Evolutionary conservation across 225 moss, liverwort and hornwort genomes (phyloP).

Genomic region (Pseudoscleropodium purum): DNA sequence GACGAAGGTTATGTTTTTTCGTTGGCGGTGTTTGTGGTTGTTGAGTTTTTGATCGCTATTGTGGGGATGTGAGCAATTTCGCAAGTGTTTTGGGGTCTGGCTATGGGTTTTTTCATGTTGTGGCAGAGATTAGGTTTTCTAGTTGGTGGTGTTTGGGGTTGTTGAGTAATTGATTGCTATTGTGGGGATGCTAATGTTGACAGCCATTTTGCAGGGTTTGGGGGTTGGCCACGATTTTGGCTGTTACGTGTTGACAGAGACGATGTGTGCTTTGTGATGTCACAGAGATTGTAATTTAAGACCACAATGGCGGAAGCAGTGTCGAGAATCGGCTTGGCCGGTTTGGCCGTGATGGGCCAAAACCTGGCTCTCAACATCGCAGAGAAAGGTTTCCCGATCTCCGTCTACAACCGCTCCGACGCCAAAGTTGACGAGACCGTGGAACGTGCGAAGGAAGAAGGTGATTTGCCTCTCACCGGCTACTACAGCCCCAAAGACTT

Average conservation of each 20-base stretch:
- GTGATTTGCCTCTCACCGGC: constrained; percentile 50
- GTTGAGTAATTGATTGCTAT: neutral
- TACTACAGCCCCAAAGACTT: constrained; percentile 56
- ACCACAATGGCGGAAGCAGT: constrained; percentile 68
- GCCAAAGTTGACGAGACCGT: constrained; percentile 74
- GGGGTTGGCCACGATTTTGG: neutral
- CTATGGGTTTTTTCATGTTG: neutral
- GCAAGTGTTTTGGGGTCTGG: neutral
- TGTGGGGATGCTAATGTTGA: neutral
- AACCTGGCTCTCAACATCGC: constrained; percentile 89
- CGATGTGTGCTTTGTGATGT: neutral
- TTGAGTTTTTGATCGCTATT: neutral
- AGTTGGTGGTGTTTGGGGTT: neutral
- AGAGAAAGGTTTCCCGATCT: constrained; percentile 91
- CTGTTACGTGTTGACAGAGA: neutral
- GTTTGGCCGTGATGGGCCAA: constrained; percentile 90
- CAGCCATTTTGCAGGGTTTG: neutral
- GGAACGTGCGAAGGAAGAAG: constrained; percentile 62
- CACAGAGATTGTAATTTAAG: neutral
- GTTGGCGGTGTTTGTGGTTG: neutral
- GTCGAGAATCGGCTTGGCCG: constrained; percentile 80
- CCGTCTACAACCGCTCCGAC: constrained; percentile 64
- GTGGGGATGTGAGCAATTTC: neutral
- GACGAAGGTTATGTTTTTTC: neutral
- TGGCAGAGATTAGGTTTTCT: neutral